A percentile compares a stretch with the other conserved stretches of the same genome.
These are phyloP conservation scores for Melocanna baccifera DNA, from an alignment of 176 grass and related monocot genomes.

Conservation along the genomic window DNA sequence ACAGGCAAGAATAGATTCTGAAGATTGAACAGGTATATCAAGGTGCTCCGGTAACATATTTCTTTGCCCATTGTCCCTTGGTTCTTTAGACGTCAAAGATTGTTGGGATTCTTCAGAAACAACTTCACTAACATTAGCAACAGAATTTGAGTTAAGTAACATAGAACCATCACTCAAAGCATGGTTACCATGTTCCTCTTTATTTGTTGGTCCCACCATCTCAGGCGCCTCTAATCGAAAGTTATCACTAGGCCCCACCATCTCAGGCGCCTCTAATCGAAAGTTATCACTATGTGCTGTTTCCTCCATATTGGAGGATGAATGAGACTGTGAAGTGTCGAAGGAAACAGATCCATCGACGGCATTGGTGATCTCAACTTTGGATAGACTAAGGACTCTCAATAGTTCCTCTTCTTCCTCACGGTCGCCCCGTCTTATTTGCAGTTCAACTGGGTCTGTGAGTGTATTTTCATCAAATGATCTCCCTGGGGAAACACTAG, in stretches of 20 bases:
- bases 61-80: slow-evolving; percentile 23
- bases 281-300: slow-evolving; percentile 39
- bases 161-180: slow-evolving; percentile 10
- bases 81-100: slow-evolving; percentile 31
- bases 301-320: slow-evolving; percentile 40
- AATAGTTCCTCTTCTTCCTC: slow-evolving; percentile 92
- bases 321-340: slow-evolving; percentile 19
- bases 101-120: slow-evolving; percentile 19
- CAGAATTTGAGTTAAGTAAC: slow-evolving; percentile 25
- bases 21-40: slow-evolving; percentile 29
- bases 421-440: slow-evolving; percentile 58
- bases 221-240: slow-evolving; percentile 32
- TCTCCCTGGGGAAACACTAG: slow-evolving; percentile 57
- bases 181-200: slow-evolving; percentile 25
- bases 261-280: slow-evolving; percentile 20
- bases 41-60: slow-evolving; percentile 23
- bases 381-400: slow-evolving; percentile 79
- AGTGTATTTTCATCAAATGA: slow-evolving; percentile 76
- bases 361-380: slow-evolving; percentile 38
- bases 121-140: slow-evolving; percentile 18
- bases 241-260: slow-evolving; percentile 27
- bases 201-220: background rate
- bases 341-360: slow-evolving; percentile 48
- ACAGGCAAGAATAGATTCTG: slow-evolving; percentile 32
- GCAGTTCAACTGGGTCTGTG: slow-evolving; percentile 33